Evolutionary conservation across 108 stramenopile species (phyloP).

Genomic region (Cylindrotheca closterium): DNA sequence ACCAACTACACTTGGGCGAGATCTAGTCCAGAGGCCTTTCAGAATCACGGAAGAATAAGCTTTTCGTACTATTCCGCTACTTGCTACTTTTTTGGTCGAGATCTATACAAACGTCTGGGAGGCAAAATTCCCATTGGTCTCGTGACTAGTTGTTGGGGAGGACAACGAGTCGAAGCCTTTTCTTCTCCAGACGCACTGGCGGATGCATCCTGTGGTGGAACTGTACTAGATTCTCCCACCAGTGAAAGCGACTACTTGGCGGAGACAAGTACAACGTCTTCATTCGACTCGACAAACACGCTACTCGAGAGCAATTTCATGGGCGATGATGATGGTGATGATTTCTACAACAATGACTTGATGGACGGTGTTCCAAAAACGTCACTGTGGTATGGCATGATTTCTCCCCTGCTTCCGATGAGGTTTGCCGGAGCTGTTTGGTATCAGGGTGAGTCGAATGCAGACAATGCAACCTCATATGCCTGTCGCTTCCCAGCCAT

Average conservation of each 20-base stretch:
- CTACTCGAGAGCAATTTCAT: not conserved
- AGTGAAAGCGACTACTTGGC: no score
- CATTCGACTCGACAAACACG: not conserved
- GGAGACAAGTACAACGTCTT: not conserved
- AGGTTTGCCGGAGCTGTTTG: constrained; percentile 16
- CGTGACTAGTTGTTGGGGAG: constrained; percentile 24
- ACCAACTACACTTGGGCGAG: constrained; percentile 15
- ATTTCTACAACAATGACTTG: not conserved
- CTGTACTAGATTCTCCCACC: no score
- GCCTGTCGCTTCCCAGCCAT: constrained; percentile 33
- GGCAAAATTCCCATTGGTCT: constrained; percentile 34
- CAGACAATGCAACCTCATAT: constrained; percentile 17
- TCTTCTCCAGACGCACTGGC: constrained; percentile 21
- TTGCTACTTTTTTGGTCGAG: constrained; percentile 36
- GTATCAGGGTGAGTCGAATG: constrained; percentile 41
- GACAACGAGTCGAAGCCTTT: constrained; percentile 21
- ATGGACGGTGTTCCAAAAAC: not conserved
- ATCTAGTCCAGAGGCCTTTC: constrained; percentile 10
- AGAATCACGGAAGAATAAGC: constrained; percentile 1
- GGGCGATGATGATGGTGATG: not conserved
- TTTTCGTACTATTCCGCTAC: constrained; percentile 18
- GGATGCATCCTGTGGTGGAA: constrained; percentile 25
- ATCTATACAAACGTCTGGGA: constrained; percentile 10
- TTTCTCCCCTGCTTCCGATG: constrained; percentile 27
- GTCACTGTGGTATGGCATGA: constrained; percentile 35